These are phyloP conservation scores for Hibiscus syriacus DNA, from an alignment of 345 rosid species.

Conservation along the genomic window DNA sequence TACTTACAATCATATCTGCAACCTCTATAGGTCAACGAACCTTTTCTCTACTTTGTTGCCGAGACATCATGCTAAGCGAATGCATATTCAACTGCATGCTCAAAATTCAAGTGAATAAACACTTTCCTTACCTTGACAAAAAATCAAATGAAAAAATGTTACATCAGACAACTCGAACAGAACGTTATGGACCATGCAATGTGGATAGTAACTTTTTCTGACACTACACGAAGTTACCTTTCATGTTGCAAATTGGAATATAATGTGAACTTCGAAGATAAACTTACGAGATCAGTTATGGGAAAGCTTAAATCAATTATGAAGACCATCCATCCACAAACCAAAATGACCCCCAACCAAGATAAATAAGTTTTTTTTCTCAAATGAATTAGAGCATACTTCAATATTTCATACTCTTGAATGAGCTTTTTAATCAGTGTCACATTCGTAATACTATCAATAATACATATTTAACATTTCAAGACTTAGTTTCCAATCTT, in stretches of 20 bases:
- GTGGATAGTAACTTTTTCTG: background rate
- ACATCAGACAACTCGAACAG: background rate
- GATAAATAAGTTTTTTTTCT: background rate
- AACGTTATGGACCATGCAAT: background rate
- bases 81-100: slow-evolving; percentile 31
- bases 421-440: background rate
- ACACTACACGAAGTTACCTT: background rate
- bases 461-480: background rate
- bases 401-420: background rate
- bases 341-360: background rate
- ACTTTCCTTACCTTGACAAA: slow-evolving; percentile 5
- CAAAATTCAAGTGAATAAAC: slow-evolving; percentile 27
- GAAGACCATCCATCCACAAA: background rate
- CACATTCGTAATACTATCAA: background rate
- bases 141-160: background rate
- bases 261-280: background rate
- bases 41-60: slow-evolving; percentile 22
- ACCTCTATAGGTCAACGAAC: slow-evolving; percentile 16
- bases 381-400: background rate
- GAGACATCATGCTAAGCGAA: slow-evolving; percentile 25
- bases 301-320: background rate
- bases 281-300: background rate
- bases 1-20: slow-evolving; percentile 29
- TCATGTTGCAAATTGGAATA: background rate
- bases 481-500: background rate